Percentiles rank a stretch among this genome's conserved stretches.
phyloP scores from a whole-genome alignment of 176 grass and related monocot species.

The Rhynchospora breviuscula region DNA sequence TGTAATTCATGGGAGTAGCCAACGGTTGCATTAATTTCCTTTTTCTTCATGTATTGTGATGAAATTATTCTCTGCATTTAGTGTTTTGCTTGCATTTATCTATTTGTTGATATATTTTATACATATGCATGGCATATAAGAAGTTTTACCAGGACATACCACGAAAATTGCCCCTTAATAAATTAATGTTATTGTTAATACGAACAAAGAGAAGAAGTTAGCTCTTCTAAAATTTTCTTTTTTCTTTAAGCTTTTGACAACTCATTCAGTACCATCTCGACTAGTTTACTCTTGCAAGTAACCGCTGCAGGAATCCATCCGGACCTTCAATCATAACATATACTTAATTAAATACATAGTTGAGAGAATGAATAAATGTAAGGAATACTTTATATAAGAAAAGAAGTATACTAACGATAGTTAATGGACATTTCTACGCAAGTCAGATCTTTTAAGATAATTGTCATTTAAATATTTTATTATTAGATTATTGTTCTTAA shows the following conservation, averaged over 20 bases:
- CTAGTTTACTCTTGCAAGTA: neutral
- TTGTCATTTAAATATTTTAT: too few relatives aligned
- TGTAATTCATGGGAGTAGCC: too few relatives aligned
- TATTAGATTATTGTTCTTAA: too few relatives aligned
- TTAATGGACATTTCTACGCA: too few relatives aligned
- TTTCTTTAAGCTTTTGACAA: neutral
- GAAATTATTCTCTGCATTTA: too few relatives aligned
- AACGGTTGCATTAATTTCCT: too few relatives aligned
- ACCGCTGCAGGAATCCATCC: neutral
- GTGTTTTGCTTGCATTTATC: too few relatives aligned
- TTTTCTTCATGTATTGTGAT: too few relatives aligned
- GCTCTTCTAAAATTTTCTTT: neutral
- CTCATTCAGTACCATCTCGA: neutral
- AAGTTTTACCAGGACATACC: neutral
- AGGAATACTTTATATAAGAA: neutral
- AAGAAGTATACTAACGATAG: neutral
- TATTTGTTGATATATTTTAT: too few relatives aligned
- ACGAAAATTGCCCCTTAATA: neutral
- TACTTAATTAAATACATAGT: neutral
- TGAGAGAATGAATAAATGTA: neutral
- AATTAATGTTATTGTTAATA: neutral
- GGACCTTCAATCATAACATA: neutral
- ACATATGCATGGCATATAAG: too few relatives aligned
- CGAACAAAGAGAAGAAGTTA: neutral
- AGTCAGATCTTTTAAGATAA: too few relatives aligned